Evolutionary conservation across 208 protist genomes (phyloP), one percentile per base, ranked within the genome.

Genomic region (Herpetomonas samuelpessoai): DNA sequence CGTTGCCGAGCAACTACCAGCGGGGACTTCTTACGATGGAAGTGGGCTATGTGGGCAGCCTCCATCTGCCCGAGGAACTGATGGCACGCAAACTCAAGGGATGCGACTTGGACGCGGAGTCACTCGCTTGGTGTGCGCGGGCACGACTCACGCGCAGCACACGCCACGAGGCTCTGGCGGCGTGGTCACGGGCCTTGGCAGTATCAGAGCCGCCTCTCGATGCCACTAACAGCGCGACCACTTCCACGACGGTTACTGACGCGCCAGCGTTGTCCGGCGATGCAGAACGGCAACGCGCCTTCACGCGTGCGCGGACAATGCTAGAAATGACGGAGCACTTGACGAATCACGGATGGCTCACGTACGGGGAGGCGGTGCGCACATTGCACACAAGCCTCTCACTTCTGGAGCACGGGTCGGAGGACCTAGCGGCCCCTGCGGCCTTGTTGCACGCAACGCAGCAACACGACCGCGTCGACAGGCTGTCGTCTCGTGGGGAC

Each of bases 81-180:
- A 60, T 89, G 19, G 47, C 83, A 0, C 63, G 75, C 14, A 49
- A 70, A 12, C 64, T 74, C 0, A 80, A 77, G 44, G 75, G 69
- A 19, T 68, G 73, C 47, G 84, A 88, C 57, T 65, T 70, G 9
- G 79, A 92, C 41, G 64, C 81, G 39, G 78, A 89, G 57, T 64
- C 82, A 3, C 61, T 75, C n/a, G 88, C 79, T 29, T 91, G 81
- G 76, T 72, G 89, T 41, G 67, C 80, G 4, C 60, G 86, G 53
- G 84, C 82, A 6, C 73, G 71, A 54, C 57, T 70, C 31, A 57
- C 76, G 12, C n/a, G 1, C 2, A 57, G 70, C 31, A 46, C n/a
- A n/a, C 25, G 58, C 25, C 68, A 80, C 27, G 9, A 14, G 9
- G 58, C 64, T 26, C 51, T 60, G 35, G 71, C 71, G 25, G 69